Evolutionary conservation across 768 basidiomycete species (phyloP).

Genomic region (Coprinopsis marcescibilis): DNA sequence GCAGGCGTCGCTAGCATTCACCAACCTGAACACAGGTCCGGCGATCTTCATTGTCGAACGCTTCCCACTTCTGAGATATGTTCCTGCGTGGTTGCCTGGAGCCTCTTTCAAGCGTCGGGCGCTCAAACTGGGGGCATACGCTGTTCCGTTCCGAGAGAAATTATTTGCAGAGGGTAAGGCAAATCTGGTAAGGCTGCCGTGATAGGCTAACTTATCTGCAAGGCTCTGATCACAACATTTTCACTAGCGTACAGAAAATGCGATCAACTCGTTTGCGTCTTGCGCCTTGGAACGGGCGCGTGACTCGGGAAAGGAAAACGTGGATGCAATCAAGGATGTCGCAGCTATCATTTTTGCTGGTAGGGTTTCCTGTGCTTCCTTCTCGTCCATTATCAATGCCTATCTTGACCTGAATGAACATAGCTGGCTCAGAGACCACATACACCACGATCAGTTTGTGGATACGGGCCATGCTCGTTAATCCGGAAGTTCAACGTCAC

Average conservation of each 20-base stretch:
- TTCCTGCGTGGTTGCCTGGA: constrained; percentile 33
- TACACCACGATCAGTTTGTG: background rate
- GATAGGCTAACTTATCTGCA: too few species aligned
- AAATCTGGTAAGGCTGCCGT: background rate
- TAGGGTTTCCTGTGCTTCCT: background rate
- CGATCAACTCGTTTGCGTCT: too few species aligned
- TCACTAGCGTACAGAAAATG: too few species aligned
- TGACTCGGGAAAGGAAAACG: constrained; percentile 15
- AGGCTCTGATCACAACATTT: too few species aligned
- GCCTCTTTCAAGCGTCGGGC: constrained; percentile 30
- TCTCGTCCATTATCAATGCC: too few species aligned
- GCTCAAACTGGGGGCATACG: constrained; percentile 17
- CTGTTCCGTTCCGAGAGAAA: constrained; percentile 15
- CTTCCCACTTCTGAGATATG: constrained; percentile 23
- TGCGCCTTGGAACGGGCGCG: too few species aligned
- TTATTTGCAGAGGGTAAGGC: constrained; percentile 13
- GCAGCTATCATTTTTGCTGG: background rate
- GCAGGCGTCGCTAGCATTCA: background rate
- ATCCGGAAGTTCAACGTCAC: background rate
- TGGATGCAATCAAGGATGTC: constrained; percentile 7
- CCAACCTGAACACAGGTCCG: constrained; percentile 13
- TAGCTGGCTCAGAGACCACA: background rate
- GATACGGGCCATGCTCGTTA: background rate
- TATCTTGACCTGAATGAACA: too few species aligned
- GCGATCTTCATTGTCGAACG: constrained; percentile 28